Evolutionary conservation across 2,329 filamentous ascomycete genomes (phyloP), one percentile per base, ranked within the genome.

Genomic region (Fusarium armeniacum): DNA sequence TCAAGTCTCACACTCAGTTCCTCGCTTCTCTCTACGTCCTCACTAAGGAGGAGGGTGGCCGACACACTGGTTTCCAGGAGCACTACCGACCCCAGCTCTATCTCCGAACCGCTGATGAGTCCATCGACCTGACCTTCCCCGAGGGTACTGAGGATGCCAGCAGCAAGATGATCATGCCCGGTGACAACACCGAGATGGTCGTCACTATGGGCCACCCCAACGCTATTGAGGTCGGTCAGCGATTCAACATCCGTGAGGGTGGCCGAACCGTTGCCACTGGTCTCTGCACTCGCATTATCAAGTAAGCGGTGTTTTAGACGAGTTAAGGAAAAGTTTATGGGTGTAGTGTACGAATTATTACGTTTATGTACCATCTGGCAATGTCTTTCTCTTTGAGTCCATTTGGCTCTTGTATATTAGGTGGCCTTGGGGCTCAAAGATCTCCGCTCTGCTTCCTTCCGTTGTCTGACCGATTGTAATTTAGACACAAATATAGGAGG

Each of bases 141-240:
- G 94, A 96, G 76, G 92, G 91, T 68, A 91, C 87, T 68, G 90
- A 91, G 81, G 91, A 95, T 75, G 82, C 86, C 64, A 80, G 86
- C 70, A 84, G 83, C 81, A 94, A 93, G 87, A 92, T 94, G 85
- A 91, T 98, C 82, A 97, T 97, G 94, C 96, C 96, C 54, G 96
- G 96, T 81, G 96, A 99, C 88, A 99, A 99, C 83, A 90, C 97
- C 73, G 96, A 99, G 87, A 98, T 99, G 94, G 85, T 96, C 71
- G 92, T 94, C 80, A 89, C 91, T 76, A 90, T 97, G 78, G 89
- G 93, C 83, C 86, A 92, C 82, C 93, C 95, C 69, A 89, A 97
- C 77, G 95, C 95, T 64, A 83, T 98, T 70, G 96, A 99, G 85
- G 84, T 89, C 69, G 95, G 96, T 75, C 93, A 98, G 86, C 93